Evolutionary conservation across 176 grass and related monocot species (phyloP).

Genomic region (Oryza brachyantha): DNA sequence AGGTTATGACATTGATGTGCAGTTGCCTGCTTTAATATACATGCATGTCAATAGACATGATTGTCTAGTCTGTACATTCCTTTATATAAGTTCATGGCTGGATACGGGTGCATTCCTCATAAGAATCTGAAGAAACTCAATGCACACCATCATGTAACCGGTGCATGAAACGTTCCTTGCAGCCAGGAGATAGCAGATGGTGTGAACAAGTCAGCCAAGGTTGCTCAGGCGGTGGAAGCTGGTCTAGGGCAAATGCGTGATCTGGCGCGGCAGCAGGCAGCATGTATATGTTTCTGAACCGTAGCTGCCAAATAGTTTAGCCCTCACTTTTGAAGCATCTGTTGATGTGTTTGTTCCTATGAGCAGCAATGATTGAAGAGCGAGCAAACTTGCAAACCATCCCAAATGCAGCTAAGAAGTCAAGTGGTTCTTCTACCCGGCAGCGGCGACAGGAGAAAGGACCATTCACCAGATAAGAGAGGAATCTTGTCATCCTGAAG

Average conservation of each 20-base stretch:
- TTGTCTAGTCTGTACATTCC: background rate
- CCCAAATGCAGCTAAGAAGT: slow-evolving; percentile 30
- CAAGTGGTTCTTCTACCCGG: slow-evolving; percentile 35
- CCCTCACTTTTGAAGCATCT: background rate
- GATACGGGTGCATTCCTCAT: background rate
- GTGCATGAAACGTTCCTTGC: slow-evolving; percentile 27
- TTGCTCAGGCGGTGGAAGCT: slow-evolving; percentile 57
- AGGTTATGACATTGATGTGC: background rate
- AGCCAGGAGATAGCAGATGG: slow-evolving; percentile 68
- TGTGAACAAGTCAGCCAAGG: slow-evolving; percentile 68
- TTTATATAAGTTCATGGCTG: background rate
- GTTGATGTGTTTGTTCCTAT: background rate
- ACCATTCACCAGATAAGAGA: background rate
- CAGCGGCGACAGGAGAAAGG: background rate
- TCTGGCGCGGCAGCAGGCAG: slow-evolving; percentile 50
- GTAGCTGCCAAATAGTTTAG: background rate
- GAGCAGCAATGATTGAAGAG: slow-evolving; percentile 62
- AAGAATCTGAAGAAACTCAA: background rate
- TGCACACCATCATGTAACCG: background rate
- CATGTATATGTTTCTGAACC: slow-evolving; percentile 44
- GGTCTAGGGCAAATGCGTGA: slow-evolving; percentile 64
- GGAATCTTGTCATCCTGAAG: background rate
- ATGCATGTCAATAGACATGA: background rate
- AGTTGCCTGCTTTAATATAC: background rate
- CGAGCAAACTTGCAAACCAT: slow-evolving; percentile 55